Base-by-base conservation (phyloP, 2,329 filamentous ascomycete species). In the Colletotrichum sp. region DNA sequence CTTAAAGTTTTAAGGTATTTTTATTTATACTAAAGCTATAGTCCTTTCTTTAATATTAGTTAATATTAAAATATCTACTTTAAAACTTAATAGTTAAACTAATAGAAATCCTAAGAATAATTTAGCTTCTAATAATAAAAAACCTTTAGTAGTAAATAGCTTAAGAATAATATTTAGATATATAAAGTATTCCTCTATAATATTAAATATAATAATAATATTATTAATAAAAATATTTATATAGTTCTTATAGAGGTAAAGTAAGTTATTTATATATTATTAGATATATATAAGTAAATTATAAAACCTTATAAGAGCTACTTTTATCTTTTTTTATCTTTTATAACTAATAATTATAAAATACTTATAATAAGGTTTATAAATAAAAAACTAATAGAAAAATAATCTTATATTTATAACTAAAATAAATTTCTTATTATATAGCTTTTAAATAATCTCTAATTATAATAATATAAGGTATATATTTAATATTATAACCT, bases 61-160 rank as follows among this genome's bases (percentile, higher is more conserved):
- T 39, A 39, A 39, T 39, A 19, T 0, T 39, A 39, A 39, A 1
- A 2, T 39, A 39, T 39, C 1, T 19, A 39, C 2, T 19, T 19
- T 39, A 19, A 19, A 39, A 0, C 5, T 39, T 19, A 39, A 0
- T 9, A 39, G 5, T 15, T 39, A 39, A 9, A 39, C 5, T 19
- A 39, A 25, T 25, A 22, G 3, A 2, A 55, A 22, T 13, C 1
- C 7, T 25, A 15, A 4, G 7, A 25, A 22, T 19, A 22, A 25
- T 0, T 22, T 55, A 55, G 2, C 1, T 55, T 0, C 0, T 15
- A 22, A 55, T 55, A 55, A 25, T 8, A 4, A 55, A 13, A 55
- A 0, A 2, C 4, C 3, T 1, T 22, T 55, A 55, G 2, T 22
- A 22, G 4, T 22, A 55, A 39, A 39, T 19, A 39, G 4, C 4